These are phyloP conservation scores for Arthrobotrys sinensis DNA, from an alignment of 2,329 filamentous ascomycete genomes.

Conservation along the genomic window DNA sequence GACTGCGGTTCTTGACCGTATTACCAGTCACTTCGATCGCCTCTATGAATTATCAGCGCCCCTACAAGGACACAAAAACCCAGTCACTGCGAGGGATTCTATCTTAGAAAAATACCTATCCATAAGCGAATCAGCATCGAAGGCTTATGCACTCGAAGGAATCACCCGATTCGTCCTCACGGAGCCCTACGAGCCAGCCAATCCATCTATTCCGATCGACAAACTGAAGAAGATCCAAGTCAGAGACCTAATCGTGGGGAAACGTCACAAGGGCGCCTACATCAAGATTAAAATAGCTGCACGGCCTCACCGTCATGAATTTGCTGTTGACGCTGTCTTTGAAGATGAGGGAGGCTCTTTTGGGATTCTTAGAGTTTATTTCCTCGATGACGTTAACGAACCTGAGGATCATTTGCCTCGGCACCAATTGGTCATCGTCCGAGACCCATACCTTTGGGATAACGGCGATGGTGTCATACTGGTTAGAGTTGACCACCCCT, in stretches of 20 bases:
- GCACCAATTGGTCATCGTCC: slow-evolving; percentile 16
- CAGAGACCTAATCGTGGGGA: slow-evolving; percentile 44
- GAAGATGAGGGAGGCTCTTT: slow-evolving; percentile 49
- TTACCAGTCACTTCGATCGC: slow-evolving; percentile 7
- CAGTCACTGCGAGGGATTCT: slow-evolving; percentile 21
- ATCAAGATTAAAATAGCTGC: slow-evolving; percentile 24
- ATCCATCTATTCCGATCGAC: slow-evolving; percentile 33
- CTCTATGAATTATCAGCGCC: slow-evolving; percentile 2
- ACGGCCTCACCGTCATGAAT: slow-evolving; percentile 8
- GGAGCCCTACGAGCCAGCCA: slow-evolving; percentile 45
- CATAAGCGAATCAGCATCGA: background rate
- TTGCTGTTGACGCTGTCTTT: slow-evolving; percentile 24
- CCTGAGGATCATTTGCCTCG: slow-evolving; percentile 1
- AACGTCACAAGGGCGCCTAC: slow-evolving; percentile 37
- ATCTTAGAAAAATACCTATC: slow-evolving; percentile 1
- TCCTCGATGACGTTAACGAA: slow-evolving; percentile 12
- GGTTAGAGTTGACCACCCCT: slow-evolving; percentile 49
- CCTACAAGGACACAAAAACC: slow-evolving; percentile 28
- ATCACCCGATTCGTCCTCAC: slow-evolving; percentile 23
- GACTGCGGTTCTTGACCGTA: background rate
- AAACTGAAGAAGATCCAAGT: slow-evolving; percentile 51
- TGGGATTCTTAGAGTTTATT: slow-evolving; percentile 47
- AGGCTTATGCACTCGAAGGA: background rate
- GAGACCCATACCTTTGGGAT: slow-evolving; percentile 50
- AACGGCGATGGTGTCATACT: slow-evolving; percentile 4